Conservation (phyloP, 257 asterid genomes). For the Solanum ahanhuiri region DNA sequence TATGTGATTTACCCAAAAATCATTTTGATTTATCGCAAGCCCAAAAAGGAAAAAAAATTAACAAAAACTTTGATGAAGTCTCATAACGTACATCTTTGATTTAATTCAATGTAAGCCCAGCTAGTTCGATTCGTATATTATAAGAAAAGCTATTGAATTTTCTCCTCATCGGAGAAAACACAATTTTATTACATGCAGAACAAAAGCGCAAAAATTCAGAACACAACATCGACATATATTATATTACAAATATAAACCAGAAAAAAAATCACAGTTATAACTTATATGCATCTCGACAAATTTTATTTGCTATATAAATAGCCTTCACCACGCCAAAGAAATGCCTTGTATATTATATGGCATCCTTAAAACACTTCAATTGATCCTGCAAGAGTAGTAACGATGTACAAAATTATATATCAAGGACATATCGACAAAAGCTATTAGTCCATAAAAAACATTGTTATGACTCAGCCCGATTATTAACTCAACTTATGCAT, state of each 20-base stretch:
- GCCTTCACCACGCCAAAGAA: neutral
- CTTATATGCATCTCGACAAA: neutral
- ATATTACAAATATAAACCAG: neutral
- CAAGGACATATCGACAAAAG: neutral
- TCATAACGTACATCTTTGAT: neutral
- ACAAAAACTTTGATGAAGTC: too few relatives aligned
- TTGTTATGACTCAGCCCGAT: too few relatives aligned
- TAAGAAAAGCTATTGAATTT: neutral
- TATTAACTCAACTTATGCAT: too few relatives aligned
- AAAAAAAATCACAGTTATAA: too few relatives aligned
- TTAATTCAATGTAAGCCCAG: neutral
- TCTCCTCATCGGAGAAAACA: neutral
- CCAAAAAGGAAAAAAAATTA: neutral
- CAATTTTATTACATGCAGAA: neutral
- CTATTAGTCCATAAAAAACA: too few relatives aligned
- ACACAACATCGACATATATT: neutral
- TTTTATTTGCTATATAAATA: neutral
- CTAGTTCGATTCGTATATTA: neutral
- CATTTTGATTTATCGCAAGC: too few relatives aligned
- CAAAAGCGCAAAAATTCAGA: neutral
- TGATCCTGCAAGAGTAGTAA: neutral
- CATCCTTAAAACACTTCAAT: neutral
- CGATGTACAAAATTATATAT: neutral
- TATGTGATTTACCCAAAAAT: too few relatives aligned
- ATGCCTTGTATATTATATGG: neutral